Evolutionary conservation across 139 green algal species (phyloP).

Genomic region (Coccomyxa sp.): DNA sequence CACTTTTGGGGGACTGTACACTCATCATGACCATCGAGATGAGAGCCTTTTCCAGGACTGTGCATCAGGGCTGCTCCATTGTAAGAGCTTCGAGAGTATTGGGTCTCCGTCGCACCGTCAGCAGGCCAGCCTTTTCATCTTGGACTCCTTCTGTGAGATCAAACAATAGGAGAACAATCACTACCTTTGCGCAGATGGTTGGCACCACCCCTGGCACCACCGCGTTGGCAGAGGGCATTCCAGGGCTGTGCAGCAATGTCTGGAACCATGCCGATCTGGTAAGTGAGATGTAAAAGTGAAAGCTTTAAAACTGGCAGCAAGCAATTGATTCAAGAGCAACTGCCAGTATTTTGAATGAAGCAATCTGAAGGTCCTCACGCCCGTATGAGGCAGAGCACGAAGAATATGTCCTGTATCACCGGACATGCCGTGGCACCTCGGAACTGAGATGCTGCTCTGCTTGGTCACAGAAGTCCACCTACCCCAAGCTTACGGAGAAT

Average conservation of each 20-base stretch:
- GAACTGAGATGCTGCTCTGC: background rate
- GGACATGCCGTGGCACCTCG: background rate
- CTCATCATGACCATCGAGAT: no score
- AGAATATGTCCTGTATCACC: background rate
- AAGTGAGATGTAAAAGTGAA: background rate
- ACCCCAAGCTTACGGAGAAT: conserved; percentile 37
- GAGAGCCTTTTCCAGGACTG: no score
- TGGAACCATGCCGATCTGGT: background rate
- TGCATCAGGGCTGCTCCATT: no score
- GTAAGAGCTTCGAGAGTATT: no score
- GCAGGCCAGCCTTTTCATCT: no score
- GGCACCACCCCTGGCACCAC: no score
- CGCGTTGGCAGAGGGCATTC: no score
- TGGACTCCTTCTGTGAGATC: no score
- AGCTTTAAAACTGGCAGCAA: background rate
- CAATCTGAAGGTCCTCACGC: background rate
- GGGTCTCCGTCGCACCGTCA: no score
- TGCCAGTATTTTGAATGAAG: background rate
- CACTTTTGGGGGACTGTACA: no score
- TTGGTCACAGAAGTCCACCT: conserved; percentile 27
- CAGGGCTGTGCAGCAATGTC: background rate
- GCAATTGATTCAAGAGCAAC: background rate
- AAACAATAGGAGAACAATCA: no score
- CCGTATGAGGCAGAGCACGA: background rate
- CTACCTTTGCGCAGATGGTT: no score